phyloP scores from a whole-genome alignment of 495 filamentous ascomycete genomes.

The Tuber magnatum region DNA sequence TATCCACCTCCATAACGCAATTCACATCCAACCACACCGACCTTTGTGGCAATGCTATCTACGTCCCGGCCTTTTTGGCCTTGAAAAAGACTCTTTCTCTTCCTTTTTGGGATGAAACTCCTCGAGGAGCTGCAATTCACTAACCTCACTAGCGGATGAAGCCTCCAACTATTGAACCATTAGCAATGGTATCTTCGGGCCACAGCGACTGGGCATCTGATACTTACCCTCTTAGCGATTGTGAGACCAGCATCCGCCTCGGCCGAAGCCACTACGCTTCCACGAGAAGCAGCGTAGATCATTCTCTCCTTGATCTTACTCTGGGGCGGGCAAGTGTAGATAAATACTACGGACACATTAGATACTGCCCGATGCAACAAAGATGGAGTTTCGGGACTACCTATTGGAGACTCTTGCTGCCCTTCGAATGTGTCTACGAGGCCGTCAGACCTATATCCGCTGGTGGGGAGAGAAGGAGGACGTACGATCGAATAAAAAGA shows the following conservation, averaged over 20 bases:
- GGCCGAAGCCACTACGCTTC: slow-evolving; percentile 57
- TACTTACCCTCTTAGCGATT: slow-evolving; percentile 64
- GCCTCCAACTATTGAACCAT: slow-evolving; percentile 53
- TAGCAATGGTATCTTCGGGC: slow-evolving; percentile 42
- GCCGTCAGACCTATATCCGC: slow-evolving; percentile 29
- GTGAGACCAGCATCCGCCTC: slow-evolving; percentile 62
- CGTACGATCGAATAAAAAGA: slow-evolving; percentile 54
- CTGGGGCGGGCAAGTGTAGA: slow-evolving; percentile 81
- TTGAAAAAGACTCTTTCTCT: slow-evolving; percentile 64
- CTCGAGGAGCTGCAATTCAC: slow-evolving; percentile 58
- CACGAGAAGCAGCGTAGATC: slow-evolving; percentile 80
- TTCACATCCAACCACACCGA: background rate
- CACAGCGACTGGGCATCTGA: background rate
- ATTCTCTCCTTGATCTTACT: slow-evolving; percentile 87
- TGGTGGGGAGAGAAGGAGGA: background rate
- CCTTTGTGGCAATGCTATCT: slow-evolving; percentile 18
- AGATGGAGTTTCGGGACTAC: slow-evolving; percentile 4
- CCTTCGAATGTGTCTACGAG: slow-evolving; percentile 53
- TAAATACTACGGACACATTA: slow-evolving; percentile 53
- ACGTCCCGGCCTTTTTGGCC: slow-evolving; percentile 81
- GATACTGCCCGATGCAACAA: background rate
- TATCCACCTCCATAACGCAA: background rate
- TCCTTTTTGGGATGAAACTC: slow-evolving; percentile 70
- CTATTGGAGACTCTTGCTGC: slow-evolving; percentile 54
- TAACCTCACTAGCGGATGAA: slow-evolving; percentile 69